Conservation (phyloP, 2,329 filamentous ascomycete genomes). For the Calonectria pseudoreteaudii region DNA sequence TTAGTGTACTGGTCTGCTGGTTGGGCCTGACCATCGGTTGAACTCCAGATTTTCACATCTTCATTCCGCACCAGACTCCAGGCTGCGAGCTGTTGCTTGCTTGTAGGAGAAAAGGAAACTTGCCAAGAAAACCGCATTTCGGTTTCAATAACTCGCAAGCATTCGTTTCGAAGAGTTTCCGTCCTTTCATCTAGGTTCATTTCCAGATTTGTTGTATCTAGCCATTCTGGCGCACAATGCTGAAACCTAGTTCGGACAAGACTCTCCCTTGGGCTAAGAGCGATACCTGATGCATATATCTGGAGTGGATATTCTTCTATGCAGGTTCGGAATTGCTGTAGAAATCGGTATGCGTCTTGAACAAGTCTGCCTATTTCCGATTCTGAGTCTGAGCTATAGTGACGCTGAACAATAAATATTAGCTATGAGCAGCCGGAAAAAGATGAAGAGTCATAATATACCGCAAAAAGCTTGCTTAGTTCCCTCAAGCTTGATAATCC, state of each 20-base stretch:
- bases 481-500: background rate
- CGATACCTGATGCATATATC: background rate
- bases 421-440: background rate
- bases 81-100: background rate
- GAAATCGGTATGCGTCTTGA: background rate
- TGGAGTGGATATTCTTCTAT: background rate
- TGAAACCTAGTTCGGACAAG: background rate
- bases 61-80: background rate
- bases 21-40: background rate
- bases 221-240: background rate
- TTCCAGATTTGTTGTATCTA: background rate
- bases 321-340: background rate
- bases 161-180: background rate
- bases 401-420: background rate
- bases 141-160: background rate
- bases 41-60: background rate
- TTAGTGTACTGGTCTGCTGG: background rate
- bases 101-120: background rate
- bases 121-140: rapidly evolving
- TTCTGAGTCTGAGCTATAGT: too few relatives aligned
- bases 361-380: background rate
- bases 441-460: background rate
- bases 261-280: background rate
- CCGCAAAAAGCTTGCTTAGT: background rate
- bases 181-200: too few relatives aligned